Evolutionary conservation across 768 basidiomycete species (phyloP), one percentile per base, ranked within the genome.

Genomic region (Termitomyces sp.): DNA sequence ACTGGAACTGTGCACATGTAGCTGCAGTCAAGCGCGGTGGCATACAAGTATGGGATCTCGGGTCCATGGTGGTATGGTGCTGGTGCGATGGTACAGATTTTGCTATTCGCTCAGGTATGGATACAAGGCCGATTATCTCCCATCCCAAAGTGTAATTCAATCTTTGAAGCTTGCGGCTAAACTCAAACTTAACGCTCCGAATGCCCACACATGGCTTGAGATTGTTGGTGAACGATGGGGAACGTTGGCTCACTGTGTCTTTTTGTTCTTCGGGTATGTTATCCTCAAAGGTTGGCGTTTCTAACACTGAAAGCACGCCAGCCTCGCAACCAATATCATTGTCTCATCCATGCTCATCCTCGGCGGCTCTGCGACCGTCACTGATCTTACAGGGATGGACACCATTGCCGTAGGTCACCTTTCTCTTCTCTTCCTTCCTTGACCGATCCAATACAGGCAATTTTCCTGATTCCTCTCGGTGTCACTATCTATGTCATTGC

Each of bases 1-100:
- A 23, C 12, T 46, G 10, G 18, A 23, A 23, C 12, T 44, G 20
- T 46, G 23, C 3, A 13, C 41, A 1, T 50, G 30, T 35, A 72
- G 83, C 76, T 93, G 2, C 90, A 93, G 82, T 88, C 86, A 33
- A 90, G 88, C 56, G 89, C 91, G 0, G 85, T 92, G 8, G 91
- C 87, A 0, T 97, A 95, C 71, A 87, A 88, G 67, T 93, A 85
- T 65, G 94, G 83, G 9, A 87, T 95, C 60, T 86, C 84, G 4
- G 93, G 92, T 0, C 91, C 91, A 0, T 94, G 89, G 88, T 93
- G 91, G 89, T 95, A 95, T 65, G 93, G 91, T 7, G 84, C 90
- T 38, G 93, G 93, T 14, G 93, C 91, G 20, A 89, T 88, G 0
- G 85, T 93, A 20, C 92, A 93, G 68, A 86, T 98, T 57, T 78